phyloP scores from a whole-genome alignment of 2,329 filamentous ascomycete genomes.

The Pseudogymnoascus sp. region DNA sequence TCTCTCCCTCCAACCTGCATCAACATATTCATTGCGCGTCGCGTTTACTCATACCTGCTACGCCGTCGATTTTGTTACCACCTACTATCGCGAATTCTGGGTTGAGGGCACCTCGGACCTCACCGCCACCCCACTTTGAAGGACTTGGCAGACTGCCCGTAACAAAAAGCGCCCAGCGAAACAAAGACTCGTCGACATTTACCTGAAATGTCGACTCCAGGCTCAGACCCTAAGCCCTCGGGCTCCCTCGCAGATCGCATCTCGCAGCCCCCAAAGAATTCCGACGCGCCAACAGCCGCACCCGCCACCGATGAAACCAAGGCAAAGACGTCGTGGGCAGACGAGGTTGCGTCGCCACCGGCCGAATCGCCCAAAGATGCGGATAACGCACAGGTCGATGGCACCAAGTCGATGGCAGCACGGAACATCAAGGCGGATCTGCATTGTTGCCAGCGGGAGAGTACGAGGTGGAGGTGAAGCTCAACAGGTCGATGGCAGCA shows the following conservation, averaged over 20 bases:
- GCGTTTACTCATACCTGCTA: background rate
- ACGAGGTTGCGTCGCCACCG: conserved; percentile 30
- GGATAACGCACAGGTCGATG: conserved; percentile 26
- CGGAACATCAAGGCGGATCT: conserved; percentile 36
- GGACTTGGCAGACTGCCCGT: background rate
- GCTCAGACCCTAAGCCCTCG: background rate
- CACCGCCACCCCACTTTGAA: conserved; percentile 3
- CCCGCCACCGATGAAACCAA: background rate
- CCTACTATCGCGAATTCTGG: background rate
- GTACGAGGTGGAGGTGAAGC: conserved; percentile 85
- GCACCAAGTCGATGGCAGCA: conserved; percentile 42
- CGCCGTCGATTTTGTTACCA: background rate
- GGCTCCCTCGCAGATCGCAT: conserved; percentile 41
- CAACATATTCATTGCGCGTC: background rate
- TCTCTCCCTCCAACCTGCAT: background rate
- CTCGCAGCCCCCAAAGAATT: conserved; percentile 28
- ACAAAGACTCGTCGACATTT: background rate
- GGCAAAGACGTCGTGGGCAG: conserved; percentile 28
- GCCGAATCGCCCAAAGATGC: conserved; percentile 12
- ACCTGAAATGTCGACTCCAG: conserved; percentile 4
- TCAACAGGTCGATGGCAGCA: conserved; percentile 57
- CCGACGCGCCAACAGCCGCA: background rate
- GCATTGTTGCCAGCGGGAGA: conserved; percentile 56
- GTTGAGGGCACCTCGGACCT: background rate
- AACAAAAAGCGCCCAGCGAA: background rate